Evolutionary conservation across 169 alveolate species (phyloP).

Genomic region (Eimeria necatrix): DNA sequence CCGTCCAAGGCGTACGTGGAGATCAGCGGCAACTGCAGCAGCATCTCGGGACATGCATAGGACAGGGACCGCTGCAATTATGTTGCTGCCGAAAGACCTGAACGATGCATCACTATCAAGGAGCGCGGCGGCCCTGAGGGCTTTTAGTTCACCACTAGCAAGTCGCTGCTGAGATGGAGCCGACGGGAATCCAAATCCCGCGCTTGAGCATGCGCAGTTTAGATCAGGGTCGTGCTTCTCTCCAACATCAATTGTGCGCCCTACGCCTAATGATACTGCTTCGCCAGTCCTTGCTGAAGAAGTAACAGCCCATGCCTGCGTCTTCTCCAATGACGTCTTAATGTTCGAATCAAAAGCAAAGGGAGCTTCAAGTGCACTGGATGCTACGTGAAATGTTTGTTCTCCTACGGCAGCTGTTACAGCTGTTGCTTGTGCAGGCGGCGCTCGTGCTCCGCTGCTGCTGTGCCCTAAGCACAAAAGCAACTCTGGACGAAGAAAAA

Average conservation of each 20-base stretch:
- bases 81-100: constrained; percentile 41
- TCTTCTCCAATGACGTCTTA: too few relatives aligned
- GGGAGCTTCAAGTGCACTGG: neutral
- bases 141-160: constrained; percentile 53
- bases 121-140: constrained; percentile 31
- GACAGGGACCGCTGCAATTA: constrained; percentile 9
- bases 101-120: constrained; percentile 42
- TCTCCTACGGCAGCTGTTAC: neutral
- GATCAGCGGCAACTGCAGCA: constrained; percentile 65
- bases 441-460: neutral
- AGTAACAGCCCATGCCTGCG: too few relatives aligned
- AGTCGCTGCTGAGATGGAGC: constrained; percentile 36
- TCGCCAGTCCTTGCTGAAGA: too few relatives aligned
- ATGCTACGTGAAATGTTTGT: neutral
- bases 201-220: constrained; percentile 33
- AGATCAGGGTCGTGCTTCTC: neutral
- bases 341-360: neutral
- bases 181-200: constrained; percentile 27
- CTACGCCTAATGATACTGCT: too few relatives aligned
- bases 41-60: constrained; percentile 61
- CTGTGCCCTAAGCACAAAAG: constrained; percentile 35
- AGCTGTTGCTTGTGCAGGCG: neutral
- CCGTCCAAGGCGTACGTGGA: constrained; percentile 34
- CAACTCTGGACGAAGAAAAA: constrained; percentile 40
- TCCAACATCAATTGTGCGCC: neutral